Percentiles rank a stretch among this genome's conserved stretches.
Evolutionary conservation across 352 stramenopile species (phyloP).

Genomic region (Pythium periplocum): DNA sequence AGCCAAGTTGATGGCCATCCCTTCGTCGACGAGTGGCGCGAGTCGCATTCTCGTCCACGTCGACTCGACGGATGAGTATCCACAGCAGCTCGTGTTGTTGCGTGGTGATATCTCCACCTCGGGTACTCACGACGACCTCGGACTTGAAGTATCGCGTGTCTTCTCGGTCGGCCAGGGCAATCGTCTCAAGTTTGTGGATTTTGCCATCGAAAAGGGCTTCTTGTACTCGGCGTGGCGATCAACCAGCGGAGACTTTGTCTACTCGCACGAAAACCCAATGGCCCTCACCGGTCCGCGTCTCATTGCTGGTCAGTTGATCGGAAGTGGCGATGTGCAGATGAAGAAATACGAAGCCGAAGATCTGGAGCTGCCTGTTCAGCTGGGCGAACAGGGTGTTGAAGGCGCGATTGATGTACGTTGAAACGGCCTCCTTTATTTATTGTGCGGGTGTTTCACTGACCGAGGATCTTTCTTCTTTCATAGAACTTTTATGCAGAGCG

Average conservation of each 20-base stretch:
- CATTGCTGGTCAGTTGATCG: constrained; percentile 44
- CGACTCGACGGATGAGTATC: constrained; percentile 46
- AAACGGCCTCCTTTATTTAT: background rate
- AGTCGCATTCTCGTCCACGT: constrained; percentile 63
- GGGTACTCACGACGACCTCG: constrained; percentile 26
- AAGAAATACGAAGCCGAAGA: constrained; percentile 57
- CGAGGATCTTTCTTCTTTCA: background rate
- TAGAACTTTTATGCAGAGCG: constrained; percentile 56
- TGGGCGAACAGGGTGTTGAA: constrained; percentile 33
- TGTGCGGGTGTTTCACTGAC: background rate
- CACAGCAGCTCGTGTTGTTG: constrained; percentile 56
- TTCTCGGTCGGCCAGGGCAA: constrained; percentile 41
- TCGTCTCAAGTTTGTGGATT: constrained; percentile 64
- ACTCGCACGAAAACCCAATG: constrained; percentile 65
- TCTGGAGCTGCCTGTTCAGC: constrained; percentile 45
- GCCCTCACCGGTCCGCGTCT: constrained; percentile 52
- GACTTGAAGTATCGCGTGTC: constrained; percentile 40
- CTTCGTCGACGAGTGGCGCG: constrained; percentile 45
- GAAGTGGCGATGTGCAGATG: constrained; percentile 60
- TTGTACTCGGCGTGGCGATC: constrained; percentile 74
- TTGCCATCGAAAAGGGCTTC: constrained; percentile 59
- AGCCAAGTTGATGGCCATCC: constrained; percentile 56
- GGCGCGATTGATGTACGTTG: constrained; percentile 39
- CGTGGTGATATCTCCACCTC: constrained; percentile 41
- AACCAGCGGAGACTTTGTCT: constrained; percentile 48